Conservation (phyloP, 805 yeast species). For the Saturnispora bothae region DNA sequence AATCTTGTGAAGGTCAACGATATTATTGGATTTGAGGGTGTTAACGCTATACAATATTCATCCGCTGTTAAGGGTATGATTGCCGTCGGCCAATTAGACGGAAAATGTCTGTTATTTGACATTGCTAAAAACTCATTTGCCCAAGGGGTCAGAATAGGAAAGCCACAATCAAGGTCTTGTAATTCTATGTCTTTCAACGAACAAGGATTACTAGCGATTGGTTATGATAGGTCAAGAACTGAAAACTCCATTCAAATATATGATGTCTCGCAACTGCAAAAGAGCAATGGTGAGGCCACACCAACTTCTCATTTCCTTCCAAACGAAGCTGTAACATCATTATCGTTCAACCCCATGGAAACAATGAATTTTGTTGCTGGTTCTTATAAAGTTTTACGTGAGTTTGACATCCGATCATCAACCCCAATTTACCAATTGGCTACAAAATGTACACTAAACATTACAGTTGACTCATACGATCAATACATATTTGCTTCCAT, state of each 20-base stretch:
- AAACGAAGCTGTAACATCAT: conserved; percentile 65
- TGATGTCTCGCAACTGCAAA: conserved; percentile 37
- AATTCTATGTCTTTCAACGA: conserved; percentile 63
- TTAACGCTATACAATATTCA: conserved; percentile 61
- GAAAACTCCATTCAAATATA: conserved; percentile 72
- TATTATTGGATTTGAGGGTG: conserved; percentile 53
- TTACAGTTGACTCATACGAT: conserved; percentile 60
- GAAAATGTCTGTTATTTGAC: conserved; percentile 54
- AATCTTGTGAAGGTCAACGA: conserved; percentile 42
- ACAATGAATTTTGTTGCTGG: conserved; percentile 54
- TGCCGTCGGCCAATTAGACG: conserved; percentile 69
- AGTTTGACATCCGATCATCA: conserved; percentile 59
- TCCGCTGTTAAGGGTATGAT: conserved; percentile 43
- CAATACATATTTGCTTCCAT: conserved; percentile 59
- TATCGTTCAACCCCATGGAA: conserved; percentile 54
- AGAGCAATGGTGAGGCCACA: conserved; percentile 35
- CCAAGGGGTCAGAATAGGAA: conserved; percentile 35
- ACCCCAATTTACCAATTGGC: conserved; percentile 64
- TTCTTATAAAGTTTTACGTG: conserved; percentile 65
- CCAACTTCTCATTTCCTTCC: conserved; percentile 48
- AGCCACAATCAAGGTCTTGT: conserved; percentile 64
- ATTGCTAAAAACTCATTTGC: conserved; percentile 26
- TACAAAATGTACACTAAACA: conserved; percentile 59
- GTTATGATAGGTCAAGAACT: conserved; percentile 67
- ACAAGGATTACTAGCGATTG: conserved; percentile 59